Conservation (phyloP, 179 eudicot genomes). For the Heliamphora pulchella region DNA sequence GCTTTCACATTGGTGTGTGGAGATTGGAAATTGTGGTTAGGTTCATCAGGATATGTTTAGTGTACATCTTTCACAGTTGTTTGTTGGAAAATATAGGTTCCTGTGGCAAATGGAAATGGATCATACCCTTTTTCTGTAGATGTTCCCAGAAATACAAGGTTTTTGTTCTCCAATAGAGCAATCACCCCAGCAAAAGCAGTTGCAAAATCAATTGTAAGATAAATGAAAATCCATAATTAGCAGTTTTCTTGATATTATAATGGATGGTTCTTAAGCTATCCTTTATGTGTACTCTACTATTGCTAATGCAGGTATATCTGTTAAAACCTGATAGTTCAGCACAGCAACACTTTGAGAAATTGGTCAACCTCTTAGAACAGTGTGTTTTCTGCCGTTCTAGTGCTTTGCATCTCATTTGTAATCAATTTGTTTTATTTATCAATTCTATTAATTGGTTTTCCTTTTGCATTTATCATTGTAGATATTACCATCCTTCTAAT, state of each 20-base stretch:
- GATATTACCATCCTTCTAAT: conserved; percentile 98
- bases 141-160: conserved; percentile 91
- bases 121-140: conserved; percentile 83
- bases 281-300: background rate
- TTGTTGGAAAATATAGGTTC: conserved; percentile 48
- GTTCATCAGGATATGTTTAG: background rate
- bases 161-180: conserved; percentile 73
- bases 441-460: conserved; percentile 13
- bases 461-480: conserved; percentile 23
- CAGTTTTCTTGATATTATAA: background rate
- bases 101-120: conserved; percentile 87
- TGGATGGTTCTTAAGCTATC: background rate
- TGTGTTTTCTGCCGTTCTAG: conserved; percentile 41
- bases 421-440: conserved; percentile 13
- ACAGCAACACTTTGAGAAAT: conserved; percentile 60
- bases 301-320: conserved; percentile 63
- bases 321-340: conserved; percentile 73
- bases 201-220: conserved; percentile 93
- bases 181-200: conserved; percentile 81
- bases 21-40: background rate
- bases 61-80: background rate
- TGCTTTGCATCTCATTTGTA: conserved; percentile 12
- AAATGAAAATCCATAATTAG: conserved; percentile 7
- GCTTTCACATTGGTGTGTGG: background rate
- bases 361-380: conserved; percentile 95